Evolutionary conservation across 225 moss, liverwort and hornwort genomes (phyloP).

Genomic region (Polytrichum commune): DNA sequence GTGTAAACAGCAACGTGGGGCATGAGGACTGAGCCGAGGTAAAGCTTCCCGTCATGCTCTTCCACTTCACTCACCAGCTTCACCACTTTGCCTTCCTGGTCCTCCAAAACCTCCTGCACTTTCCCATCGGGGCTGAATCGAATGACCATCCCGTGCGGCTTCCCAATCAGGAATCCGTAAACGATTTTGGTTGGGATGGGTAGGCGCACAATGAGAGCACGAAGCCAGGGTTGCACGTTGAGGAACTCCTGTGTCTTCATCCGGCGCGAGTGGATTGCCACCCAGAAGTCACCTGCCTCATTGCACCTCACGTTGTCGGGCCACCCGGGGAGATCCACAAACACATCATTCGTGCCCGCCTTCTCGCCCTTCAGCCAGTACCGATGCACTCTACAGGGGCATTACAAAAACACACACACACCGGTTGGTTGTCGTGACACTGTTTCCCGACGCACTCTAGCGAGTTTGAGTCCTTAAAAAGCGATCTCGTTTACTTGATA

Average conservation of each 20-base stretch:
- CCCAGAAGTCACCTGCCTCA: constrained; percentile 57
- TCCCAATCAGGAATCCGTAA: constrained; percentile 25
- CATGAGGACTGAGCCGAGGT: constrained; percentile 52
- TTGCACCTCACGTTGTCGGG: constrained; percentile 60
- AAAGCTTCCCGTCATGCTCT: constrained; percentile 60
- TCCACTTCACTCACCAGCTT: constrained; percentile 49
- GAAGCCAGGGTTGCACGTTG: constrained; percentile 23
- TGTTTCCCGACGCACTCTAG: no score
- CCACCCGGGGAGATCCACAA: constrained; percentile 43
- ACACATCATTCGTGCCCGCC: constrained; percentile 41
- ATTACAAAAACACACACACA: no score
- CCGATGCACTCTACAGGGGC: constrained; percentile 28
- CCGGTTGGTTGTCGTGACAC: no score
- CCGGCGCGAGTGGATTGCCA: constrained; percentile 44
- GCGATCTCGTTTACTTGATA: no score
- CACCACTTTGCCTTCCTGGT: constrained; percentile 39
- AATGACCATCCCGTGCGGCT: constrained; percentile 20
- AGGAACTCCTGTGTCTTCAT: constrained; percentile 24
- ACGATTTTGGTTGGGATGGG: constrained; percentile 26
- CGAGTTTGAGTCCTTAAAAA: no score
- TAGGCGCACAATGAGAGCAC: constrained; percentile 29
- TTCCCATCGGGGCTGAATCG: constrained; percentile 4
- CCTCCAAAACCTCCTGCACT: constrained; percentile 40
- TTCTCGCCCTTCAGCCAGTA: constrained; percentile 64
- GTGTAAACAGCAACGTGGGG: constrained; percentile 50